These are phyloP conservation scores for Lycium ferocissimum DNA, from an alignment of 257 asterid genomes.

Conservation along the genomic window DNA sequence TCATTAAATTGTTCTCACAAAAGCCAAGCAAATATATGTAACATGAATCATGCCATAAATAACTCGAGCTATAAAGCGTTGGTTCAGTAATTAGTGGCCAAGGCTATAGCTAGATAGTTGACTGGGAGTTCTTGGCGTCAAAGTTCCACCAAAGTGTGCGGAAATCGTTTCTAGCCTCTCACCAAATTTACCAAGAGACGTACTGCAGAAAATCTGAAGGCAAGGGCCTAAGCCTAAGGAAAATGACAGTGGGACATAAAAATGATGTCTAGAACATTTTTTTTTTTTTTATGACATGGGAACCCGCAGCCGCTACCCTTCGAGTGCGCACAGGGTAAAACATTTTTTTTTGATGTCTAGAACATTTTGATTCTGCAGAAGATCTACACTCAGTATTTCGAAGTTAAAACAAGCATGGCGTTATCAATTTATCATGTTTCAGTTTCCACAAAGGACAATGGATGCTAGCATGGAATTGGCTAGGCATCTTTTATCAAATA, in stretches of 20 bases:
- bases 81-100: not conserved
- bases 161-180: not conserved
- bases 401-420: not conserved
- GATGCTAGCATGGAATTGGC: slow-evolving; percentile 2
- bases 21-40: not conserved
- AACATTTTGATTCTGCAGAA: not conserved
- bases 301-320: too few species aligned
- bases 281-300: too few species aligned
- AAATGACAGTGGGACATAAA: slow-evolving; percentile 2
- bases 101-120: not conserved
- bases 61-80: not conserved
- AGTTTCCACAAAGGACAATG: not conserved
- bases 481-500: not conserved
- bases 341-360: not conserved
- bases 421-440: slow-evolving; percentile 10
- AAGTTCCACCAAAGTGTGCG: not conserved
- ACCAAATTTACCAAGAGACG: not conserved
- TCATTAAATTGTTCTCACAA: not conserved
- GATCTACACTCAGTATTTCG: not conserved
- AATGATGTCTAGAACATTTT: slow-evolving; percentile 11
- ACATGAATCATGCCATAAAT: not conserved
- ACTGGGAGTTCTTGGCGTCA: not conserved
- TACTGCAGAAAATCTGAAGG: not conserved
- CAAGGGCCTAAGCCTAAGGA: not conserved
- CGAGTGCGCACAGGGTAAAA: too few species aligned